Conservation (phyloP, 768 basidiomycete species). For the Terana coerulea region DNA sequence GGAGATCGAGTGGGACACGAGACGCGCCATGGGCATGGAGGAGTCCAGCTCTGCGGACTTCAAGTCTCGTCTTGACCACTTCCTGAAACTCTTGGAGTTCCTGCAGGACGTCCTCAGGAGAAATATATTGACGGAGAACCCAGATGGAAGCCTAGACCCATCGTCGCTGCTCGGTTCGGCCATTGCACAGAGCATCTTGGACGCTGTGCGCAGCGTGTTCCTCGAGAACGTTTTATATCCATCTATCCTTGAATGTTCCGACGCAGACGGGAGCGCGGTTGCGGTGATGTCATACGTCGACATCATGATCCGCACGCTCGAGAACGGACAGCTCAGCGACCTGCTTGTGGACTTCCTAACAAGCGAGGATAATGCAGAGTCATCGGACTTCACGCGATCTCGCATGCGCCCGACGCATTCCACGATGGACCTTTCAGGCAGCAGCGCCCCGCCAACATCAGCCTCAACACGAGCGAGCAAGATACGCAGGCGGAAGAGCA, state of each 20-base stretch:
- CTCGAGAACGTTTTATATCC: conserved; percentile 92
- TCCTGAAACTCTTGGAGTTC: conserved; percentile 88
- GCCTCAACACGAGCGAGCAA: conserved; percentile 37
- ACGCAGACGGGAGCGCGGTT: conserved; percentile 89
- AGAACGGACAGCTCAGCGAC: conserved; percentile 62
- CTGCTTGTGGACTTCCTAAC: conserved; percentile 76
- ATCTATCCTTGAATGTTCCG: conserved; percentile 89
- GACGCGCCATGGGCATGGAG: conserved; percentile 65
- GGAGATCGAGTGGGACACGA: conserved; percentile 46
- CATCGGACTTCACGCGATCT: conserved; percentile 49
- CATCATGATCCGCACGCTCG: conserved; percentile 75
- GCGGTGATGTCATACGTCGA: conserved; percentile 96
- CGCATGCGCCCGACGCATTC: conserved; percentile 35
- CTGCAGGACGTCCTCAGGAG: conserved; percentile 83
- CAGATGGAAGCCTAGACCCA: conserved; percentile 46
- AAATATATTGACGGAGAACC: conserved; percentile 42
- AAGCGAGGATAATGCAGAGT: conserved; percentile 74
- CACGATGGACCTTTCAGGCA: conserved; percentile 41
- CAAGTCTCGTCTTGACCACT: conserved; percentile 77
- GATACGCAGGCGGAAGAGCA: conserved; percentile 68
- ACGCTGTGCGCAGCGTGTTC: conserved; percentile 81
- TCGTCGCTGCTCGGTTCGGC: conserved; percentile 71
- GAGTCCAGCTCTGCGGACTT: conserved; percentile 74
- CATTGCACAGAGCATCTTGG: conserved; percentile 79
- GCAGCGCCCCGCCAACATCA: conserved; percentile 27